A percentile compares a stretch with the other conserved stretches of the same genome.
phyloP scores from a whole-genome alignment of 768 basidiomycete species.

The Agaricus sinodeliciosus region DNA sequence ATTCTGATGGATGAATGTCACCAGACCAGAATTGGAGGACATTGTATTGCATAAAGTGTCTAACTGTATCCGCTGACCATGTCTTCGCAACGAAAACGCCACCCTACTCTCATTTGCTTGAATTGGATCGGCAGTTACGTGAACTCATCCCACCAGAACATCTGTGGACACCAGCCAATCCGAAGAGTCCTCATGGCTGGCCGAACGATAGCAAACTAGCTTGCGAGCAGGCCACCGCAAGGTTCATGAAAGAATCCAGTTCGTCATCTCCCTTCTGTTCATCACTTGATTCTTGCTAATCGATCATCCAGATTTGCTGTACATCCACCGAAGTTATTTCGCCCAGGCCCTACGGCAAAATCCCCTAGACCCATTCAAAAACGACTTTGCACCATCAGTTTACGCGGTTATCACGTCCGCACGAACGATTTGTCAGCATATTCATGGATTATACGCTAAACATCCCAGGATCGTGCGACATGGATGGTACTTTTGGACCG shows the following conservation, averaged over 20 bases:
- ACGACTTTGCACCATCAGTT: constrained; percentile 40
- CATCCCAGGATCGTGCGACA: constrained; percentile 26
- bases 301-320: constrained; percentile 29
- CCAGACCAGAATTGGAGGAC: constrained; percentile 40
- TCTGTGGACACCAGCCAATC: constrained; percentile 33
- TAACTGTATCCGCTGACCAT: constrained; percentile 36
- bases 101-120: constrained; percentile 37
- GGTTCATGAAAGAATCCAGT: constrained; percentile 41
- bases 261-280: constrained; percentile 15
- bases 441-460: constrained; percentile 29
- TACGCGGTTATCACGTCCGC: constrained; percentile 36
- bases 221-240: constrained; percentile 38
- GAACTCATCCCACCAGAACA: constrained; percentile 40
- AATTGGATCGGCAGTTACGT: constrained; percentile 45
- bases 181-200: constrained; percentile 31
- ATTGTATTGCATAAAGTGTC: constrained; percentile 37
- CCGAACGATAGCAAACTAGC: constrained; percentile 25
- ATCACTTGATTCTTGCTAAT: neutral
- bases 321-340: constrained; percentile 44
- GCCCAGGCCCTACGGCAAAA: constrained; percentile 36
- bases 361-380: constrained; percentile 34
- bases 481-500: constrained; percentile 48
- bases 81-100: constrained; percentile 31
- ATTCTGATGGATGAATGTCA: neutral
- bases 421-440: constrained; percentile 31